Percentiles rank a stretch among this genome's conserved stretches.
Conservation (phyloP, 2,329 filamentous ascomycete species). For the Arthroderma sp. region DNA sequence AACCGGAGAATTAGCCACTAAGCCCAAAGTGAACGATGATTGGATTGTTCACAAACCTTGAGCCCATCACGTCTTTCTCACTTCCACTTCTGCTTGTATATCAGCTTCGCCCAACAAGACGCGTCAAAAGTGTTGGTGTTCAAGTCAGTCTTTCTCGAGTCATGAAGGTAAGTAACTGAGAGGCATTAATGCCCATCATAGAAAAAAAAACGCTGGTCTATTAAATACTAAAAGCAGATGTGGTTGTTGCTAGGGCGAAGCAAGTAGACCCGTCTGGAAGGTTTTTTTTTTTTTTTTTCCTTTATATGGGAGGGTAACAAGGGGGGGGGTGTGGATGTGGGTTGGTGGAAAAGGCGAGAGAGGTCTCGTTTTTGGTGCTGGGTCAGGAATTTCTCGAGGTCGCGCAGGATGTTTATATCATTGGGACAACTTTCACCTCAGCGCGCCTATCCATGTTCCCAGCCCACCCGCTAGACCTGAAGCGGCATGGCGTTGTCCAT, state of each 20-base stretch:
- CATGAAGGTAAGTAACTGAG: neutral
- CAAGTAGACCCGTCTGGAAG: slow-evolving; percentile 1
- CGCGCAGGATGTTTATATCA: slow-evolving; percentile 36
- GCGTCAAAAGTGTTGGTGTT: neutral
- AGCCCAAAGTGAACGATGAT: slow-evolving; percentile 1
- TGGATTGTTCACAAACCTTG: slow-evolving; percentile 4
- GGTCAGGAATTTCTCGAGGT: slow-evolving; percentile 21
- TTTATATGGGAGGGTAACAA: neutral
- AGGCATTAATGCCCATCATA: neutral
- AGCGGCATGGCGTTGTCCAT: slow-evolving; percentile 14
- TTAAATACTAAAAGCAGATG: neutral
- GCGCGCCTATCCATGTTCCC: slow-evolving; percentile 30
- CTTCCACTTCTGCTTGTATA: neutral
- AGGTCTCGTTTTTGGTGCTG: neutral
- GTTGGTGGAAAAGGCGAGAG: neutral
- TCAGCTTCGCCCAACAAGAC: neutral
- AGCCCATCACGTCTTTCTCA: slow-evolving; percentile 6
- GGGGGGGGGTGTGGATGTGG: neutral
- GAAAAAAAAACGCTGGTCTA: neutral
- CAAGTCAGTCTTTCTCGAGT: neutral
- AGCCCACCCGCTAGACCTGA: slow-evolving; percentile 17
- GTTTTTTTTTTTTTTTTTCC: neutral
- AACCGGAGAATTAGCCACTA: slow-evolving; percentile 4
- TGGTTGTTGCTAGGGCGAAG: neutral
- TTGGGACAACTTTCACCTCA: slow-evolving; percentile 25